phyloP scores from a whole-genome alignment of 345 rosid genomes.

The Gossypium turneri region DNA sequence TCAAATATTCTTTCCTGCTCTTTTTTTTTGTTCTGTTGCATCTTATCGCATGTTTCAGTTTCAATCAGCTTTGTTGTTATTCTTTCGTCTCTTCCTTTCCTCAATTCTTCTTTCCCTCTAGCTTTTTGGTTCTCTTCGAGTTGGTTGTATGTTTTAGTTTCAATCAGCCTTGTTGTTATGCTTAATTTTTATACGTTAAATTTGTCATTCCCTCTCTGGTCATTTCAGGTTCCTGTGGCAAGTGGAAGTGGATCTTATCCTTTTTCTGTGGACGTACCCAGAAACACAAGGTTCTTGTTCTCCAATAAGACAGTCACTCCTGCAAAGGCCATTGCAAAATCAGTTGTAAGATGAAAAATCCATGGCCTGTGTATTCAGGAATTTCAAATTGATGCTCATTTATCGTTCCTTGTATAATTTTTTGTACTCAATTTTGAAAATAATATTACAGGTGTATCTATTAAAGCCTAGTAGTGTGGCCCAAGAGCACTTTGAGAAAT shows the following conservation, averaged over 20 bases:
- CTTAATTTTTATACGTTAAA: constrained; percentile 2
- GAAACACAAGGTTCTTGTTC: constrained; percentile 90
- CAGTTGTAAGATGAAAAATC: constrained; percentile 59
- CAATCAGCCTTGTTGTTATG: not conserved
- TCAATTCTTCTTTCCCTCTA: not conserved
- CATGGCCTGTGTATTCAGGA: constrained; percentile 11
- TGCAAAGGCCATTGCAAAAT: constrained; percentile 81
- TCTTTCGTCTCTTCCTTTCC: not conserved
- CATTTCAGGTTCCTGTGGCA: constrained; percentile 87
- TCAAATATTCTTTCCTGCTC: not conserved
- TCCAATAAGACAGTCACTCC: constrained; percentile 77
- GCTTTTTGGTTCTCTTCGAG: not conserved
- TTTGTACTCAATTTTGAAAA: constrained; percentile 19
- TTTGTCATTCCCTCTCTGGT: constrained; percentile 8
- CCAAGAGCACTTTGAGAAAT: constrained; percentile 70
- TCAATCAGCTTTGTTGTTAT: not conserved
- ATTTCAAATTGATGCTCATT: constrained; percentile 21
- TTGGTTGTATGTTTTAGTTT: not conserved
- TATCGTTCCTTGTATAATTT: constrained; percentile 18
- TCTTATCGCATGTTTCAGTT: not conserved
- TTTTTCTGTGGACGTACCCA: constrained; percentile 87
- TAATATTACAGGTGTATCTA: constrained; percentile 67
- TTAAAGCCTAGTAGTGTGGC: constrained; percentile 72
- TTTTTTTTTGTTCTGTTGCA: not conserved
- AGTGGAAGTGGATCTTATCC: constrained; percentile 95